Conservation (phyloP, 1,284 basidiomycete species). For the Irpex sp. region DNA sequence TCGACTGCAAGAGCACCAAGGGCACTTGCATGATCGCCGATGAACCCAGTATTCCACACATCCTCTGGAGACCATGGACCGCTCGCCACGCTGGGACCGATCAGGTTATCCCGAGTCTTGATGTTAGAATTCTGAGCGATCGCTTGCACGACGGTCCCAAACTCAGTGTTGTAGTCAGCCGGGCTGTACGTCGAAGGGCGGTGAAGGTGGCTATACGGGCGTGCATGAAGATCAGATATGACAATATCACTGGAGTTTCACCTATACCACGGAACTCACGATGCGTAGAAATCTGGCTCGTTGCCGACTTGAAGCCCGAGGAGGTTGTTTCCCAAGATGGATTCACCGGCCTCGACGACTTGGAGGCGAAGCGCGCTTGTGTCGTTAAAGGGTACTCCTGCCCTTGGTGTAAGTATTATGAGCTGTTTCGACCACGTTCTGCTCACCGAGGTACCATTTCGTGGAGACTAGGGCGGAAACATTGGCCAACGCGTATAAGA, state of each 20-base stretch:
- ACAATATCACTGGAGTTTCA: neutral
- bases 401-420: neutral
- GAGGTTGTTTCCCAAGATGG: conserved; percentile 54
- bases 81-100: conserved; percentile 15
- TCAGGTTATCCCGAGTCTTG: conserved; percentile 15
- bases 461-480: conserved; percentile 34
- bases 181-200: conserved; percentile 11
- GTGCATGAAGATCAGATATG: neutral
- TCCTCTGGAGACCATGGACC: conserved; percentile 26
- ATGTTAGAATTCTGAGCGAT: conserved; percentile 34
- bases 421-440: neutral
- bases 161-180: conserved; percentile 33
- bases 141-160: conserved; percentile 35
- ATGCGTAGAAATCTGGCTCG: conserved; percentile 62
- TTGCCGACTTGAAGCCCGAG: conserved; percentile 60
- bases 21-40: conserved; percentile 31
- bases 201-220: conserved; percentile 14
- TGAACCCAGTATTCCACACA: conserved; percentile 43
- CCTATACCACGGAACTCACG: conserved; percentile 9
- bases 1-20: conserved; percentile 41
- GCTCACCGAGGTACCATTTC: conserved; percentile 38
- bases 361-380: conserved; percentile 45
- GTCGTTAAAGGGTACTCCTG: conserved; percentile 47
- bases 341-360: conserved; percentile 43
- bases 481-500: conserved; percentile 40